Percentiles rank a stretch among this genome's conserved stretches.
phyloP scores from a whole-genome alignment of 148 eudicot species.

The Limonium bicolor region DNA sequence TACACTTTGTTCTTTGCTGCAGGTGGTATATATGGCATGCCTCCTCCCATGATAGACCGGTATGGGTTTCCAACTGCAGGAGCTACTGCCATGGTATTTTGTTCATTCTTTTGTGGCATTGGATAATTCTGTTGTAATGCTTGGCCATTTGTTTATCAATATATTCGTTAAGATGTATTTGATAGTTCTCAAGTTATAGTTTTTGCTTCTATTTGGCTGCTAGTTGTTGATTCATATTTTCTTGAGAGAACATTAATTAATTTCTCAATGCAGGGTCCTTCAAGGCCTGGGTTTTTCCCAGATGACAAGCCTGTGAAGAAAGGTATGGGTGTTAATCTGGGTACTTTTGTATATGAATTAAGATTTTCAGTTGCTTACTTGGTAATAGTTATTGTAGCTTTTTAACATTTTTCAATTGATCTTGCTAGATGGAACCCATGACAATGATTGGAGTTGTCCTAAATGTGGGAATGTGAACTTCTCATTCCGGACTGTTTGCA shows the following conservation, averaged over 20 bases:
- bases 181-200: too few relatives aligned
- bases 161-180: too few relatives aligned
- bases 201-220: too few relatives aligned
- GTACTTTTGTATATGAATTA: too few relatives aligned
- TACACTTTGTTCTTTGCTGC: conserved; percentile 3
- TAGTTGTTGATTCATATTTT: too few relatives aligned
- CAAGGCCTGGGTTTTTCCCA: conserved; percentile 53
- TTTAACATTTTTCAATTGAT: neutral
- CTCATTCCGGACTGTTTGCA: conserved; percentile 85
- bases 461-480: conserved; percentile 96
- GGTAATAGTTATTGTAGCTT: too few relatives aligned
- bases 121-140: neutral
- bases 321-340: conserved; percentile 32
- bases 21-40: conserved; percentile 89
- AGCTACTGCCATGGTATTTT: conserved; percentile 65
- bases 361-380: too few relatives aligned
- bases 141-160: too few relatives aligned
- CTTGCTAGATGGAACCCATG: conserved; percentile 56
- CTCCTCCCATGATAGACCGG: conserved; percentile 73
- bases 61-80: conserved; percentile 69
- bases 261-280: conserved; percentile 36
- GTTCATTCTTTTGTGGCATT: neutral
- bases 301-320: conserved; percentile 53
- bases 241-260: too few relatives aligned
- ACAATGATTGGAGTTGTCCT: conserved; percentile 92